Base-by-base conservation (phyloP, 2,329 filamentous ascomycete genomes). In the Calonectria fujianensis region DNA sequence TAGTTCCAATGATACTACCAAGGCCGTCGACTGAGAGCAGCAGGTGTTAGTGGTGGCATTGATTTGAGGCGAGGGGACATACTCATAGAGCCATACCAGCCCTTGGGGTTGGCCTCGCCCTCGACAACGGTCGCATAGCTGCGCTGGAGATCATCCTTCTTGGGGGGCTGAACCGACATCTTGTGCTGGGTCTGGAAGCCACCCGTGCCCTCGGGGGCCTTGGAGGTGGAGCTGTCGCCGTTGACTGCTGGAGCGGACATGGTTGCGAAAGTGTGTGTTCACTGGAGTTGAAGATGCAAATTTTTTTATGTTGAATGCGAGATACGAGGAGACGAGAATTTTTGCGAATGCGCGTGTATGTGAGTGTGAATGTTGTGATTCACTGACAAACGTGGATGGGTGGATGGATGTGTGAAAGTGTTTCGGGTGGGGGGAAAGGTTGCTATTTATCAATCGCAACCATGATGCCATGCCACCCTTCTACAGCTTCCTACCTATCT, bases 71-170 rank as follows among this genome's bases (percentile, higher is more conserved):
- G 14, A n/a, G n/a, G 41, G 48, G 14, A 89, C 93, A 80, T 88
- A 95, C 93, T 95, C 93, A 98, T 95, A 75, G 87, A 87, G 29
- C 95, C 95, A 82, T 98, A 99, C 96, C 96, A 98, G 82, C 95
- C 94, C 84, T 96, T 92, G 66, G 91, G 90, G 77, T 91, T 91
- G 39, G 91, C 91, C 78, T 97, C 93, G 68, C 92, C 90, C 78
- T 89, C 90, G 72, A 92, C 87, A 69, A 91, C 85, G 69, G 86
- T 88, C 9, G 95, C 95, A 84, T 97, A 97, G 82, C 91, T 94
- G 72, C 93, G 93, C 87, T 98, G 96, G 14, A 98, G 90, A 82
- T 98, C 96, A 79, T 96, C 94, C 80, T 93, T 90, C 74, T 92
- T 91, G 20, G 96, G 95, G 29, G 95, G 96, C 82, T 96, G 91